These are phyloP conservation scores for Cercospora sp. DNA, from an alignment of 2,329 filamentous ascomycete genomes.

Conservation along the genomic window DNA sequence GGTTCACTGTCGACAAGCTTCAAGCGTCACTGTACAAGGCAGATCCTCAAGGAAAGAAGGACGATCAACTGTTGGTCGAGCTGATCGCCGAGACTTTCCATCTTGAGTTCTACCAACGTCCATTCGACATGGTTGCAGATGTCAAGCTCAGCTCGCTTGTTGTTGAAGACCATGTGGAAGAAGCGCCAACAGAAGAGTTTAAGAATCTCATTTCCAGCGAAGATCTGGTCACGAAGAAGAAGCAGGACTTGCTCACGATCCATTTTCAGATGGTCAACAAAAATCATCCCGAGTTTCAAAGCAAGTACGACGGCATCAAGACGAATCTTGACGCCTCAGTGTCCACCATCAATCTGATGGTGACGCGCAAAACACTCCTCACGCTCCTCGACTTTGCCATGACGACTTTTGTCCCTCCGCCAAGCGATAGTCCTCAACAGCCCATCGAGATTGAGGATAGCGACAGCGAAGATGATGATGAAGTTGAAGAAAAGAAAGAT, in stretches of 20 bases:
- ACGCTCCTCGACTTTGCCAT: constrained; percentile 93
- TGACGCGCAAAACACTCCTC: constrained; percentile 87
- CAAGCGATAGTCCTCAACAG: constrained; percentile 23
- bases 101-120: constrained; percentile 81
- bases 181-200: constrained; percentile 84
- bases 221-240: constrained; percentile 64
- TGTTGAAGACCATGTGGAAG: constrained; percentile 90
- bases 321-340: constrained; percentile 89
- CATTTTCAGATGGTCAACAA: constrained; percentile 84
- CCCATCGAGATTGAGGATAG: constrained; percentile 26
- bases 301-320: constrained; percentile 87
- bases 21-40: constrained; percentile 90
- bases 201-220: constrained; percentile 97
- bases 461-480: constrained; percentile 38
- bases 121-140: constrained; percentile 90
- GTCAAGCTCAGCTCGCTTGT: constrained; percentile 83
- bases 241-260: constrained; percentile 79
- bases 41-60: constrained; percentile 71
- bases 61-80: constrained; percentile 83
- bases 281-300: constrained; percentile 88
- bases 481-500: constrained; percentile 44
- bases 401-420: constrained; percentile 70
- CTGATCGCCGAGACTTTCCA: constrained; percentile 86
- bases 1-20: constrained; percentile 90
- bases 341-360: constrained; percentile 93